These are phyloP conservation scores for Cadophora sp. DNA, from an alignment of 2,329 filamentous ascomycete genomes.

Conservation along the genomic window DNA sequence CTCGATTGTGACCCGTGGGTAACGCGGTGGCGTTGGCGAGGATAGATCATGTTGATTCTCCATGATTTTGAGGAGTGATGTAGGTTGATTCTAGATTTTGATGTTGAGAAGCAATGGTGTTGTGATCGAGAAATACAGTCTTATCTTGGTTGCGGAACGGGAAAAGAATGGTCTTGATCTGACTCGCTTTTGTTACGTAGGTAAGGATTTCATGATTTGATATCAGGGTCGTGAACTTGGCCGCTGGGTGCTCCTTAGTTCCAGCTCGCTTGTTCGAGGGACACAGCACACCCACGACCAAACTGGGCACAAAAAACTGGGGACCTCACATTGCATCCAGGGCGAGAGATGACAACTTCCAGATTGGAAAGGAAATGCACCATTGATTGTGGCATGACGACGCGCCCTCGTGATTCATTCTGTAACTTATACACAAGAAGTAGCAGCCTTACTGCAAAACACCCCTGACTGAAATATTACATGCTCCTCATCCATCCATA, in stretches of 20 bases:
- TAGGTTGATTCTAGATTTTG: background rate
- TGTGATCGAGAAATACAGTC: background rate
- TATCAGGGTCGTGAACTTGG: conserved; percentile 10
- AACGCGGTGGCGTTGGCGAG: conserved; percentile 43
- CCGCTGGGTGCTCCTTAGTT: conserved; percentile 12
- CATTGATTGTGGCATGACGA: conserved; percentile 15
- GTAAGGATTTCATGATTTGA: conserved; percentile 12
- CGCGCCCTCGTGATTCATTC: conserved; percentile 21
- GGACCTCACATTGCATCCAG: conserved; percentile 11
- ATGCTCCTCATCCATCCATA: conserved; percentile 27
- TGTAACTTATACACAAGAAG: conserved; percentile 31
- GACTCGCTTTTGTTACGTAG: background rate
- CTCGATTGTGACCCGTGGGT: conserved; percentile 83
- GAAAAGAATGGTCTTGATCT: background rate
- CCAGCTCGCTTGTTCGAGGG: background rate
- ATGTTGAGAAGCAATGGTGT: background rate
- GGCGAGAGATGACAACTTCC: background rate
- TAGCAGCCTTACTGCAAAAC: conserved; percentile 26
- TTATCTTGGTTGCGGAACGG: background rate
- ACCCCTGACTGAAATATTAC: conserved; percentile 31
- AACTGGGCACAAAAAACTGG: conserved; percentile 6
- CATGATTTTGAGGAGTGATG: background rate
- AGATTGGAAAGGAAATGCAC: conserved; percentile 8
- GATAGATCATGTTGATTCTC: conserved; percentile 20
- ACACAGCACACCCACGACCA: background rate